Conservation (phyloP, 2,329 filamentous ascomycete species). For the Arthrobotrys sinensis region DNA sequence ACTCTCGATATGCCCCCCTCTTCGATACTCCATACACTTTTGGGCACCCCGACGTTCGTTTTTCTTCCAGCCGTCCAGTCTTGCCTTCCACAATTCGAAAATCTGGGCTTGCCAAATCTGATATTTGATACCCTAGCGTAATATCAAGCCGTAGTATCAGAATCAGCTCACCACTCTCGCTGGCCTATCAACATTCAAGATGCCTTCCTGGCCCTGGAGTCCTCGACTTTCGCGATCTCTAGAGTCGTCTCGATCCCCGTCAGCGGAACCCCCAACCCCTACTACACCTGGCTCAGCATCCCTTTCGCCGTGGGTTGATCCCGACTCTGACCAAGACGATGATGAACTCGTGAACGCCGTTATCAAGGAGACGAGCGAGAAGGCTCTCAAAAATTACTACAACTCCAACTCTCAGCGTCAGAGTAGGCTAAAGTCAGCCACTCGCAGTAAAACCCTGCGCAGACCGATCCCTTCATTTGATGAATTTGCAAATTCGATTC, state of each 20-base stretch:
- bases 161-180: conserved; percentile 35
- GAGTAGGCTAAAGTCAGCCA: conserved; percentile 54
- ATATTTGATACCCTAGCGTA: conserved; percentile 48
- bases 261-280: conserved; percentile 43
- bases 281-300: conserved; percentile 49
- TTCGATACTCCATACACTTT: conserved; percentile 30
- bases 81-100: conserved; percentile 4
- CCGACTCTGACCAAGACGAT: conserved; percentile 56
- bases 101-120: conserved; percentile 13
- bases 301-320: conserved; percentile 59
- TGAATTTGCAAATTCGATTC: conserved; percentile 59
- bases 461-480: conserved; percentile 61
- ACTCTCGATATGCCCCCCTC: conserved; percentile 56
- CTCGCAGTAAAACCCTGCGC: conserved; percentile 59
- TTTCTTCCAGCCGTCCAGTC: conserved; percentile 21
- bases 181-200: conserved; percentile 52
- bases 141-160: conserved; percentile 36
- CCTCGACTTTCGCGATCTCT: conserved; percentile 50
- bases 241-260: conserved; percentile 36
- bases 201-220: conserved; percentile 60
- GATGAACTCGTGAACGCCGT: conserved; percentile 53
- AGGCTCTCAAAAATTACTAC: conserved; percentile 41
- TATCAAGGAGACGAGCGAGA: conserved; percentile 40
- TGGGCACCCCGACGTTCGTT: conserved; percentile 31
- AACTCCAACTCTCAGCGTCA: conserved; percentile 40